A percentile compares a stretch with the other conserved stretches of the same genome.
These are phyloP conservation scores for Mortierella sp. DNA, from an alignment of 371 early-diverging fungal species.

Conservation along the genomic window DNA sequence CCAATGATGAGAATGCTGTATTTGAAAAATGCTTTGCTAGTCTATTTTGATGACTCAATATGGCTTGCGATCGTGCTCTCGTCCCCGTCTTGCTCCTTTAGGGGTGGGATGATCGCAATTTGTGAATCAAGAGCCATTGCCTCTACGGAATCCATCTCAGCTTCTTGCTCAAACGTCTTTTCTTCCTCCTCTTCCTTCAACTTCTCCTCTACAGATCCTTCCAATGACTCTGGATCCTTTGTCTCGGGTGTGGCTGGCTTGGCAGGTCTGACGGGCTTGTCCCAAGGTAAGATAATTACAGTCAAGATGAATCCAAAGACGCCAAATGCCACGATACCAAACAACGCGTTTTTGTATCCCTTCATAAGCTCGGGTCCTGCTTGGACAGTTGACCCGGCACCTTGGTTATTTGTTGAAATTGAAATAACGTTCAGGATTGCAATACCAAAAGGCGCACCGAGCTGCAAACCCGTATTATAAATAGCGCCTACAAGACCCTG, in stretches of 20 bases:
- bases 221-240: not conserved
- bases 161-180: slow-evolving; percentile 1
- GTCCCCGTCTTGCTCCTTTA: not conserved
- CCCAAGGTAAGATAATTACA: slow-evolving; percentile 30
- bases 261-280: slow-evolving; percentile 22
- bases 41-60: not conserved
- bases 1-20: no score
- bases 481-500: slow-evolving; percentile 47
- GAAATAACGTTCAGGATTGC: slow-evolving; percentile 47
- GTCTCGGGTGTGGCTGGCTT: not conserved
- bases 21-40: not conserved
- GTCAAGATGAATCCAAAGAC: slow-evolving; percentile 29
- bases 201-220: not conserved
- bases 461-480: slow-evolving; percentile 45
- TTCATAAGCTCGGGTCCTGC: slow-evolving; percentile 33
- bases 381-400: slow-evolving; percentile 10
- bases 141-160: not conserved
- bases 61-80: slow-evolving; percentile 10
- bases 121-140: not conserved
- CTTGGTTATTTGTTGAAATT: slow-evolving; percentile 31
- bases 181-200: slow-evolving; percentile 1
- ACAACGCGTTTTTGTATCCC: slow-evolving; percentile 47
- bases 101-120: not conserved
- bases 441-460: slow-evolving; percentile 51
- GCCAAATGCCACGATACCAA: slow-evolving; percentile 35